Conservation (phyloP, 192 early-diverging fungal species). For the Entomortierella chlamydospora region DNA sequence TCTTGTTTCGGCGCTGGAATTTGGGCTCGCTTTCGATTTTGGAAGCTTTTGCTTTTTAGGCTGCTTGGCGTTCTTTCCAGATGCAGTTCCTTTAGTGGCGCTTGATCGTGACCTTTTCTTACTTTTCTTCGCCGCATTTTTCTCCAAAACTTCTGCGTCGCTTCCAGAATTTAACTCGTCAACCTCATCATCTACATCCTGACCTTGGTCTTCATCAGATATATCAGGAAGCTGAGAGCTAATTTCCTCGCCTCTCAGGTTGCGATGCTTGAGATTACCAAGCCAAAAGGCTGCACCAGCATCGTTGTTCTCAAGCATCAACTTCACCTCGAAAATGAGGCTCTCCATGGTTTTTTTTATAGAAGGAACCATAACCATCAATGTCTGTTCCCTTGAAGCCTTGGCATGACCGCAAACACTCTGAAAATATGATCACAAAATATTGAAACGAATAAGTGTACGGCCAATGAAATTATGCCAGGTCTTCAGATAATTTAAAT, state of each 20-base stretch:
- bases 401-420: slow-evolving; percentile 84
- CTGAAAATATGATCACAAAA: slow-evolving; percentile 48
- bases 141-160: not conserved
- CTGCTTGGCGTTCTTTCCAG: not conserved
- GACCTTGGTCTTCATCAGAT: slow-evolving; percentile 25
- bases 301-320: slow-evolving; percentile 77
- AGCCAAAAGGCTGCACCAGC: slow-evolving; percentile 53
- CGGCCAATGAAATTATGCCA: slow-evolving; percentile 2
- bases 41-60: not conserved
- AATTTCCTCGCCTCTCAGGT: slow-evolving; percentile 75
- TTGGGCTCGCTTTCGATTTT: not conserved
- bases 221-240: slow-evolving; percentile 59
- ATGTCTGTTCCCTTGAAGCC: slow-evolving; percentile 67
- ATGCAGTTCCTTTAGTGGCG: not conserved
- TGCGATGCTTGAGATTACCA: slow-evolving; percentile 76
- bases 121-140: not conserved
- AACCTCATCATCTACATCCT: slow-evolving; percentile 10
- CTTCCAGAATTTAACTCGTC: not conserved
- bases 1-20: not conserved
- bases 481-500: not conserved
- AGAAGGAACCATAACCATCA: slow-evolving; percentile 74
- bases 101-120: slow-evolving; percentile 15
- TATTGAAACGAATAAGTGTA: no score
- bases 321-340: slow-evolving; percentile 80
- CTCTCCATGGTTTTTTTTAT: slow-evolving; percentile 77